Base-by-base conservation (phyloP, 2,329 filamentous ascomycete species). In the Aspergillus carbonarius region DNA sequence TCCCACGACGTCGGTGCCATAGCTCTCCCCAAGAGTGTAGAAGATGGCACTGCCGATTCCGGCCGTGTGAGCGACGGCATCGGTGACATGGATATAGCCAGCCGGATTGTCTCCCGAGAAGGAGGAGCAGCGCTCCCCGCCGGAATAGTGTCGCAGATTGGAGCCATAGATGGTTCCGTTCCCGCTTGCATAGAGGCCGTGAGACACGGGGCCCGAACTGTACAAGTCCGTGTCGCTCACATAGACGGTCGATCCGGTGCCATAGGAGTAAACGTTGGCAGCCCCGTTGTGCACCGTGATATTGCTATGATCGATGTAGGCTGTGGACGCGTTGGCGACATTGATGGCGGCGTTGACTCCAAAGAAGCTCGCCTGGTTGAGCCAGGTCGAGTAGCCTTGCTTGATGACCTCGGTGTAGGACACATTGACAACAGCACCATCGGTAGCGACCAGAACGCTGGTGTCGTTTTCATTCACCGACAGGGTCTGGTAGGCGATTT, bases 221-320 rank as follows among this genome's bases (percentile, higher is more conserved):
- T 74, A 74, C 2, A 74, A 63, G 62, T 67, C 67, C 2, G 66
- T 53, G 53, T 71, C 59, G 32, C 57, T 60, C 13, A 74, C 65
- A 53, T 70, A 50, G 4, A 71, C 67, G 10, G 65, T 55, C 0
- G 67, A 70, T 37, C 63, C 68, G 4, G 62, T 66, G 25, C 72
- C 72, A 34, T 71, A 73, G 4, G 68, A 40, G 59, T 72, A 74
- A 37, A 74, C 37, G 15, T 73, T 71, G 10, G 72, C 72, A 2
- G 71, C 72, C 6, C 72, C 72, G 49, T 74, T 73, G 60, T 74
- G 72, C 1, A 66, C 63, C 4, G 72, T 74, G 18, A 74, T 62
- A 55, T 74, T 74, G 30, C 68, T 34, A 35, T 74, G 42, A 27
- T 67, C 55, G 13, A 73, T 63, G 35, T 57, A 52, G 1, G 63